phyloP scores from a whole-genome alignment of 2,329 filamentous ascomycete genomes.

The Aspergillus sp. region DNA sequence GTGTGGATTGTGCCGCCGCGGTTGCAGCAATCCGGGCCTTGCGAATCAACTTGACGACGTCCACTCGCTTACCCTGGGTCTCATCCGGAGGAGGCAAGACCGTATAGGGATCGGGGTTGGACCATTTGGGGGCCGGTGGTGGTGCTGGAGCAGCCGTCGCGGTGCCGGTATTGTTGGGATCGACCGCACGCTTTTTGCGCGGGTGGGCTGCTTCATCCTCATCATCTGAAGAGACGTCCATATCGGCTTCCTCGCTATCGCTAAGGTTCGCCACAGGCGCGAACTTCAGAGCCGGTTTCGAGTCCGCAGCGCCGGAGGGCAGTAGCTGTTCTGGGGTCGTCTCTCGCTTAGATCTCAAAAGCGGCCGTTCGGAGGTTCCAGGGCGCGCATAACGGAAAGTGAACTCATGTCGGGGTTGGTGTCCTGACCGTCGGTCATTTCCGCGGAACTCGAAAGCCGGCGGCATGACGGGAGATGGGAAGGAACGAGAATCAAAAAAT shows the following conservation, averaged over 20 bases:
- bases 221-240: slow-evolving; percentile 46
- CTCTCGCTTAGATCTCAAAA: slow-evolving; percentile 38
- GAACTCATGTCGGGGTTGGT: slow-evolving; percentile 36
- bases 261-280: slow-evolving; percentile 42
- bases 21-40: slow-evolving; percentile 72
- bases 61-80: slow-evolving; percentile 70
- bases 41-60: slow-evolving; percentile 87
- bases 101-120: slow-evolving; percentile 93
- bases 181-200: slow-evolving; percentile 42
- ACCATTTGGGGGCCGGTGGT: slow-evolving; percentile 71
- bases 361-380: slow-evolving; percentile 40
- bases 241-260: slow-evolving; percentile 49
- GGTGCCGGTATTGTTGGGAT: slow-evolving; percentile 20
- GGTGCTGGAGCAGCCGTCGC: slow-evolving; percentile 26
- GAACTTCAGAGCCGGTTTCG: slow-evolving; percentile 37
- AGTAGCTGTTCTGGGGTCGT: slow-evolving; percentile 39
- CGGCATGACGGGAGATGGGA: slow-evolving; percentile 21
- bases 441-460: slow-evolving; percentile 39
- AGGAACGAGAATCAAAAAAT: background rate
- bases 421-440: slow-evolving; percentile 28
- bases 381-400: slow-evolving; percentile 43
- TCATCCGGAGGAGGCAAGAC: slow-evolving; percentile 79
- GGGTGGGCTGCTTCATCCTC: slow-evolving; percentile 36
- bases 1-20: slow-evolving; percentile 49
- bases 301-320: slow-evolving; percentile 23